Evolutionary conservation across 805 yeast species (phyloP).

Genomic region (Saccharomycopsis sp.): DNA sequence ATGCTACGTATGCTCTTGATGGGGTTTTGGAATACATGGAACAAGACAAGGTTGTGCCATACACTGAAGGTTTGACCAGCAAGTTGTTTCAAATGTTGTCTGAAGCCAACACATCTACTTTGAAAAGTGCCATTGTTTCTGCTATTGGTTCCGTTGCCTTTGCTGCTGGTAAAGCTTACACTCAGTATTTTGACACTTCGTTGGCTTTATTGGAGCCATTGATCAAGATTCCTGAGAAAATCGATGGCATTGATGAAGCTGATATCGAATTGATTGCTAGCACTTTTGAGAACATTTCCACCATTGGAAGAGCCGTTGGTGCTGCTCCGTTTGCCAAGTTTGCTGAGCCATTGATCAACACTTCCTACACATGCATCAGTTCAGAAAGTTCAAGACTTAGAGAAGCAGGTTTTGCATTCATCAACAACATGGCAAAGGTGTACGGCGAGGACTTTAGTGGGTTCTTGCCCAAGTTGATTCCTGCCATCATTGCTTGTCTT

Average conservation of each 20-base stretch:
- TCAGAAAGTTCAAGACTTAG: constrained; percentile 78
- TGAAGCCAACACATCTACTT: constrained; percentile 58
- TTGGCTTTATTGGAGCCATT: constrained; percentile 76
- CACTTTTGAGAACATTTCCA: constrained; percentile 87
- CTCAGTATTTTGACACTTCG: constrained; percentile 78
- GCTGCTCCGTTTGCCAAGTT: constrained; percentile 76
- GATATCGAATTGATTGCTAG: constrained; percentile 86
- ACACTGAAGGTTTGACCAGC: constrained; percentile 84
- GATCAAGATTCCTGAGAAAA: constrained; percentile 55
- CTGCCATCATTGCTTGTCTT: constrained; percentile 74
- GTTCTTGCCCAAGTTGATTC: constrained; percentile 73
- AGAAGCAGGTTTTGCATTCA: constrained; percentile 90
- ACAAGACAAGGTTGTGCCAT: constrained; percentile 71
- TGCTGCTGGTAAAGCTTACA: constrained; percentile 82
- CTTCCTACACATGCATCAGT: constrained; percentile 71
- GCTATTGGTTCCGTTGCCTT: constrained; percentile 97
- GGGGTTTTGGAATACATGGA: constrained; percentile 87
- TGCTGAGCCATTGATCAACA: constrained; percentile 81
- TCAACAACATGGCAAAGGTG: constrained; percentile 89
- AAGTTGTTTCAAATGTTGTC: constrained; percentile 78
- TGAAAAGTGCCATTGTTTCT: constrained; percentile 76
- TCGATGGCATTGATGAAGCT: constrained; percentile 76
- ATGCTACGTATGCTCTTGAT: constrained; percentile 87
- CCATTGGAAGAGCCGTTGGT: constrained; percentile 96
- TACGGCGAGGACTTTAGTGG: constrained; percentile 86